A percentile compares a stretch with the other conserved stretches of the same genome.
phyloP scores from a whole-genome alignment of 495 filamentous ascomycete species.

The Aspergillus kassunensis region DNA sequence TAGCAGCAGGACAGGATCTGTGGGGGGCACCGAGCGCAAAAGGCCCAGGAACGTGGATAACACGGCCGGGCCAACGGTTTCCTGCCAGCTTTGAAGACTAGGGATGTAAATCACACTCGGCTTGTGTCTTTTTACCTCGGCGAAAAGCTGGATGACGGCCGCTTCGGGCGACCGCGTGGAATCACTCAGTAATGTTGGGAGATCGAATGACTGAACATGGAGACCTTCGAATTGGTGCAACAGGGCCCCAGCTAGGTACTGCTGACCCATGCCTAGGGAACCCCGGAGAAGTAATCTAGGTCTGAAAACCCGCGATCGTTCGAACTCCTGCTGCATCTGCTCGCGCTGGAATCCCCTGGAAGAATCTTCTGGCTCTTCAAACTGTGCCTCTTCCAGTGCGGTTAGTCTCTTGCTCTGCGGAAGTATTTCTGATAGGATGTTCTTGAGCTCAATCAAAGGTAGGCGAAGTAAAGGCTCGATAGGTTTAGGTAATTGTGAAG shows the following conservation, averaged over 20 bases:
- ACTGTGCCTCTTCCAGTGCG: constrained; percentile 90
- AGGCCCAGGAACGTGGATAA: constrained; percentile 77
- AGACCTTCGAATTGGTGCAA: constrained; percentile 88
- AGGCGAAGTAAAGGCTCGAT: constrained; percentile 78
- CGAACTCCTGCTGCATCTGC: constrained; percentile 84
- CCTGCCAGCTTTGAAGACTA: constrained; percentile 80
- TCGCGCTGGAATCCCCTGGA: constrained; percentile 79
- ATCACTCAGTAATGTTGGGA: constrained; percentile 73
- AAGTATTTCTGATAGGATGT: constrained; percentile 68
- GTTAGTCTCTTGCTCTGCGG: constrained; percentile 81
- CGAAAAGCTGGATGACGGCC: constrained; percentile 81
- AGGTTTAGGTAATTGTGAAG: constrained; percentile 67
- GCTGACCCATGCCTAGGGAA: constrained; percentile 83
- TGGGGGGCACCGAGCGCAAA: constrained; percentile 72
- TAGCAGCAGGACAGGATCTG: constrained; percentile 82
- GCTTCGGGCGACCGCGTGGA: constrained; percentile 75
- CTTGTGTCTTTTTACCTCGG: constrained; percentile 88
- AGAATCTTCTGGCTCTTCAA: constrained; percentile 78
- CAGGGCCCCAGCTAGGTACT: constrained; percentile 82
- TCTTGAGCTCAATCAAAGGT: constrained; percentile 63
- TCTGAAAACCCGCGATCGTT: constrained; percentile 81
- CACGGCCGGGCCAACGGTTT: constrained; percentile 59
- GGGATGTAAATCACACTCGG: constrained; percentile 96
- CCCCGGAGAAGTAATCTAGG: constrained; percentile 81
- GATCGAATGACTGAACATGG: constrained; percentile 92